These are phyloP conservation scores for Fusarium pilosicola DNA, from an alignment of 2,329 filamentous ascomycete genomes.

Conservation along the genomic window DNA sequence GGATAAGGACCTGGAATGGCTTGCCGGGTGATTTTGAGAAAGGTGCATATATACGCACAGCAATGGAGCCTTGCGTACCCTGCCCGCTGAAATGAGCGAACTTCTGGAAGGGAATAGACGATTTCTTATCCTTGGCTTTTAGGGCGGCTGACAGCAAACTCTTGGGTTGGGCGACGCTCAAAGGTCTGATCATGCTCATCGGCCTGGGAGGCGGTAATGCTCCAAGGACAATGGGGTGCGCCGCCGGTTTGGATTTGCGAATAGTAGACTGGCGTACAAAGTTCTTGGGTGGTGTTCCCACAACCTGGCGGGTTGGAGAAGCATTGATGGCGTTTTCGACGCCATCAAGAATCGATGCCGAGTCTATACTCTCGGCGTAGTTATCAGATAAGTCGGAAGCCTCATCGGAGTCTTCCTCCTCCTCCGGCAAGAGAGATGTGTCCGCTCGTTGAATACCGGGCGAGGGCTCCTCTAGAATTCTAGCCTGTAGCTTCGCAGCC, in stretches of 20 bases:
- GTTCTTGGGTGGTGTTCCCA: constrained; percentile 71
- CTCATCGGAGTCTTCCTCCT: constrained; percentile 70
- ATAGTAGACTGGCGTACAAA: constrained; percentile 71
- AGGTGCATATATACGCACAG: constrained; percentile 80
- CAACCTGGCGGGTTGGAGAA: constrained; percentile 66
- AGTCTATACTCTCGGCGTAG: constrained; percentile 75
- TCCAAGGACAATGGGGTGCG: constrained; percentile 67
- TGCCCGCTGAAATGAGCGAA: constrained; percentile 82
- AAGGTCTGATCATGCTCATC: constrained; percentile 68
- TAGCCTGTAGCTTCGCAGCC: constrained; percentile 51
- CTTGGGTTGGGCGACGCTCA: constrained; percentile 75
- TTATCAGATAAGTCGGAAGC: constrained; percentile 71
- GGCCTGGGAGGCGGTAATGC: constrained; percentile 78
- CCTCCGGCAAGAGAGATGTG: constrained; percentile 65
- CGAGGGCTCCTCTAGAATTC: constrained; percentile 52
- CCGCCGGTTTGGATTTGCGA: constrained; percentile 67
- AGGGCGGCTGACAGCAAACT: constrained; percentile 78
- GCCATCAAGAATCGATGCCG: constrained; percentile 74
- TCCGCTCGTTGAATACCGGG: constrained; percentile 56
- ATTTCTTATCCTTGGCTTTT: constrained; percentile 75
- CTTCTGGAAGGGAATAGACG: constrained; percentile 77
- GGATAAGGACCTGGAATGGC: constrained; percentile 77
- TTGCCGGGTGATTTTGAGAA: constrained; percentile 73
- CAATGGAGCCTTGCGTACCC: constrained; percentile 79
- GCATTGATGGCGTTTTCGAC: constrained; percentile 67